Evolutionary conservation across 2,329 filamentous ascomycete species (phyloP).

Genomic region (Pseudogymnoascus sp.): DNA sequence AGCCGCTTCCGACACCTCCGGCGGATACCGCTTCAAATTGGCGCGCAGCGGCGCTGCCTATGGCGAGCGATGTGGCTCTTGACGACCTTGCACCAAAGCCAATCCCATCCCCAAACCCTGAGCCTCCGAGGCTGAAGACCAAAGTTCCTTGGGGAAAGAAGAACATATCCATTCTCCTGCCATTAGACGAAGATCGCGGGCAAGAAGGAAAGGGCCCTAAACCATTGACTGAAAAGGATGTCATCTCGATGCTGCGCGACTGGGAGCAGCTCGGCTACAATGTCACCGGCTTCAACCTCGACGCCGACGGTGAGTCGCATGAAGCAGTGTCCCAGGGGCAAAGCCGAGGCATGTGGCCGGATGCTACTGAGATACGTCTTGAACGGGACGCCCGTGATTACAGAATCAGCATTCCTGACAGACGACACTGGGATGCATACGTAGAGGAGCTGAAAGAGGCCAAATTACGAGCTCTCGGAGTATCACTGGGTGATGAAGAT

Average conservation of each 20-base stretch:
- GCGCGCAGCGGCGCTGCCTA: constrained; percentile 22
- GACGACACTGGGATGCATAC: constrained; percentile 64
- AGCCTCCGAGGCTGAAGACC: constrained; percentile 58
- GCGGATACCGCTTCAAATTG: constrained; percentile 14
- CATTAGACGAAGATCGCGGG: constrained; percentile 61
- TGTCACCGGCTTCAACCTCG: constrained; percentile 61
- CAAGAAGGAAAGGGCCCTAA: constrained; percentile 46
- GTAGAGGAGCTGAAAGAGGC: constrained; percentile 79
- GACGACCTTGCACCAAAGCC: constrained; percentile 17
- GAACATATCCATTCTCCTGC: constrained; percentile 64
- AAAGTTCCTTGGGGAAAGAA: constrained; percentile 72
- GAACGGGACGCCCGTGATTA: constrained; percentile 51
- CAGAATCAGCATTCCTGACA: constrained; percentile 57
- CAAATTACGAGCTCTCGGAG: constrained; percentile 85
- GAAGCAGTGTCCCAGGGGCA: constrained; percentile 36
- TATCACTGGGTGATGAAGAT: constrained; percentile 72
- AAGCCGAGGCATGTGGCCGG: constrained; percentile 64
- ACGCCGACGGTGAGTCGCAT: constrained; percentile 35
- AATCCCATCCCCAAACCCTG: constrained; percentile 29
- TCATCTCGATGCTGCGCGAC: constrained; percentile 54
- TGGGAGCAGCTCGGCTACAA: constrained; percentile 68
- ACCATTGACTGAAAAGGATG: constrained; percentile 51
- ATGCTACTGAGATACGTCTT: constrained; percentile 48
- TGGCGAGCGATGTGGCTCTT: constrained; percentile 14
- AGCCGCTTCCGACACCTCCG: constrained; percentile 12